Percentiles rank a stretch among this genome's conserved stretches.
Conservation (phyloP, 2,329 filamentous ascomycete species). For the Myriosclerotinia curreyana region DNA sequence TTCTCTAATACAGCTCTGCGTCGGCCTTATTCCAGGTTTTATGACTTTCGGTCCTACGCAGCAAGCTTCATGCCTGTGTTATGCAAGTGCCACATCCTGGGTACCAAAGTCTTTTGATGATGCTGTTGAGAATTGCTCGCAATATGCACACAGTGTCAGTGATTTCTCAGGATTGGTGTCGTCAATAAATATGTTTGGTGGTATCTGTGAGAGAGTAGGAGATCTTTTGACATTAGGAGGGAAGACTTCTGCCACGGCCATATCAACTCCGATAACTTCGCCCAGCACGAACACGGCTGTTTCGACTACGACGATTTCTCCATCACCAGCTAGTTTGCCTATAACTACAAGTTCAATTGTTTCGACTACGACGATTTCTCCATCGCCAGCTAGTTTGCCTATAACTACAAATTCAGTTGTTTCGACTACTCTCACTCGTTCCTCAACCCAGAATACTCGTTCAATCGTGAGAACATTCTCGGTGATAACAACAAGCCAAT, state of each 20-base stretch:
- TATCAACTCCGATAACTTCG: not conserved
- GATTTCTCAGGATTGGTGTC: not conserved
- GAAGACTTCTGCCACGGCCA: not conserved
- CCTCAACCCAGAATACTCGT: not conserved
- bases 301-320: not conserved
- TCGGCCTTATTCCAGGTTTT: not conserved
- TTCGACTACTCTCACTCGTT: not conserved
- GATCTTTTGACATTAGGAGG: conserved; percentile 20
- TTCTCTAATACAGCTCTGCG: conserved; percentile 8
- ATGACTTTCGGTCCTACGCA: not conserved
- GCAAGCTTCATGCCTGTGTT: conserved; percentile 20
- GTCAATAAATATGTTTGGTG: not conserved
- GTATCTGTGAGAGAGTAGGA: conserved; percentile 28
- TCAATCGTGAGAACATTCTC: conserved; percentile 1
- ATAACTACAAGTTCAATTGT: not conserved
- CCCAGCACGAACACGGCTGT: not conserved
- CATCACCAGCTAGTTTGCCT: not conserved
- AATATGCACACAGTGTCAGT: not conserved
- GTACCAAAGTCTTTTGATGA: conserved; percentile 16
- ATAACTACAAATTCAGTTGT: not conserved
- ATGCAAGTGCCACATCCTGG: conserved; percentile 15
- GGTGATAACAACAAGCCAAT: not conserved
- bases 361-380: not conserved
- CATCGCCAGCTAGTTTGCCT: not conserved
- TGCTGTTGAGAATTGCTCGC: conserved; percentile 1